Conservation (phyloP, 139 green algal genomes). For the Desmodesmus armatus region DNA sequence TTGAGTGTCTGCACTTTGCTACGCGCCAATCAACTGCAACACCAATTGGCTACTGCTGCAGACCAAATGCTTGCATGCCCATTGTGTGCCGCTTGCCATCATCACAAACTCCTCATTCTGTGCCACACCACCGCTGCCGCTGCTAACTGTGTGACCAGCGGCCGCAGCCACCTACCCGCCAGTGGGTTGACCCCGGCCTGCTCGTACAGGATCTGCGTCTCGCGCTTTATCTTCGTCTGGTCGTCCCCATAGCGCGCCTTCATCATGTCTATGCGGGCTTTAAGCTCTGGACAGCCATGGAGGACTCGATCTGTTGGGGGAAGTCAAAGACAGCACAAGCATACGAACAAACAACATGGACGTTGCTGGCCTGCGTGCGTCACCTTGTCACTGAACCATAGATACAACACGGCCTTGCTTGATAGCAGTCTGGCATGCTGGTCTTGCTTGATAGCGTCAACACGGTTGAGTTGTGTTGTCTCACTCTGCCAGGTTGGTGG, state of each 20-base stretch:
- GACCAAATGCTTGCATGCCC: no score
- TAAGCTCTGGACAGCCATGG: conserved; percentile 83
- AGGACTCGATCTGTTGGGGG: conserved; percentile 77
- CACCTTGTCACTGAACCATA: neutral
- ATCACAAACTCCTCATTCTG: no score
- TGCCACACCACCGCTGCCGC: neutral
- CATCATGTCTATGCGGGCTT: conserved; percentile 93
- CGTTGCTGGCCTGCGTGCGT: neutral
- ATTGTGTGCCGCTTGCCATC: no score
- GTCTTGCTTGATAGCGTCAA: no score
- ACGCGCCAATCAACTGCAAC: no score
- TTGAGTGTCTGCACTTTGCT: no score
- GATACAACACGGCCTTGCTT: no score
- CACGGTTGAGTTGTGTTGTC: no score
- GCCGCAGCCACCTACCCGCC: conserved; percentile 61
- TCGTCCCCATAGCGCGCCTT: conserved; percentile 91
- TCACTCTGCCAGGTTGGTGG: no score
- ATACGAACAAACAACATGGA: neutral
- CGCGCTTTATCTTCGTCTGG: conserved; percentile 83
- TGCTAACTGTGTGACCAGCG: neutral
- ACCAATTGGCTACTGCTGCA: no score
- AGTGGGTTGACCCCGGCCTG: conserved; percentile 87
- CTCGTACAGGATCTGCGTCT: conserved; percentile 91
- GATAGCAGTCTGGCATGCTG: no score
- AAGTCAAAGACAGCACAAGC: neutral